These are phyloP conservation scores for Talaromyces funiculosus DNA, from an alignment of 2,329 filamentous ascomycete species.

Conservation along the genomic window DNA sequence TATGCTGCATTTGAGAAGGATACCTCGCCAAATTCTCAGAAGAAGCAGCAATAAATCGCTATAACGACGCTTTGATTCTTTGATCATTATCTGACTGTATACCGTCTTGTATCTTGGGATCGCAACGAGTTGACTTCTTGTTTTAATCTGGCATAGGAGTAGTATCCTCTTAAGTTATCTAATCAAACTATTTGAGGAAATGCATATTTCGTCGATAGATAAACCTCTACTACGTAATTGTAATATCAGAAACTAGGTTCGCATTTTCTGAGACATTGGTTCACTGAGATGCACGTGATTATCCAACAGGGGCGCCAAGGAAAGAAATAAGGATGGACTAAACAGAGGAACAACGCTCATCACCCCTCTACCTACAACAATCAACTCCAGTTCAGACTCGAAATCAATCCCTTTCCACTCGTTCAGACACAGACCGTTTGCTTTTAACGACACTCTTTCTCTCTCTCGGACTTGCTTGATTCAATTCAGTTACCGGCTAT, in stretches of 20 bases:
- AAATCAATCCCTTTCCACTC: background rate
- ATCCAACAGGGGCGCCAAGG: background rate
- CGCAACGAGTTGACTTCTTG: background rate
- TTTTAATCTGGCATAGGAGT: background rate
- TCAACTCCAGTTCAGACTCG: background rate
- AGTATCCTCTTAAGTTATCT: background rate
- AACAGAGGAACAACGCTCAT: conserved; percentile 1
- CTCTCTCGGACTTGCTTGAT: background rate
- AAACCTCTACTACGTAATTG: background rate
- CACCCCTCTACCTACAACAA: background rate
- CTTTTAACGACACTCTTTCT: conserved; percentile 1
- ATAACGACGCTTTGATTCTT: background rate
- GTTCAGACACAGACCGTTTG: background rate
- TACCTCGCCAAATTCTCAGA: conserved; percentile 80
- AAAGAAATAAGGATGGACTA: background rate
- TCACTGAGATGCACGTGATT: conserved; percentile 3
- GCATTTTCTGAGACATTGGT: background rate
- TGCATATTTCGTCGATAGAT: background rate
- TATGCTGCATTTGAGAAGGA: conserved; percentile 97
- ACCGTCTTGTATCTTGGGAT: background rate
- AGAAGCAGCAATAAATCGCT: conserved; percentile 60
- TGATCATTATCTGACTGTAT: background rate
- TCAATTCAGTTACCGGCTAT: background rate
- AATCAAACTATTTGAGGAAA: background rate
- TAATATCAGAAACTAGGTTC: background rate